Base-by-base conservation (phyloP, 2,329 filamentous ascomycete species). In the Graphiopsis chlorocephala region DNA sequence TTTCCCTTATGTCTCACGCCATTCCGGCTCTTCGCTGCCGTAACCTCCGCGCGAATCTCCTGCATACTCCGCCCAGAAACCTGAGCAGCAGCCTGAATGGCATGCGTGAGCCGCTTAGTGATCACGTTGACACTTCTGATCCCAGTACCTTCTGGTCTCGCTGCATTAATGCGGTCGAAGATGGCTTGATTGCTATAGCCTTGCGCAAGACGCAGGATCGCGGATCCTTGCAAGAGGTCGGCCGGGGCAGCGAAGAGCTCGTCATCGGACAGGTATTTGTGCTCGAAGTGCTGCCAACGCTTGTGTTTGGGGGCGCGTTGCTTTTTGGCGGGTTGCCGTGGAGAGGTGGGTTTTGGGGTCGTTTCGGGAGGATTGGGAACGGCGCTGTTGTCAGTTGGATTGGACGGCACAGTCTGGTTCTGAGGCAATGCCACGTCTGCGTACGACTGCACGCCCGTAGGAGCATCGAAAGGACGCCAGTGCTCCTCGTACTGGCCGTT, bases 171-270 rank as follows among this genome's bases (percentile, higher is more conserved):
- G 48, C 28, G 62, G 11, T 50, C 29, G 59, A 63, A 65, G 15
- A 68, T 61, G 12, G 64, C 58, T 45, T 57, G 38, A 42, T 68
- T 68, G 63, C 62, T 68, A 63, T 66, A 65, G 52, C 31, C 38
- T 28, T 52, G 31, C 10, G 66, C 65, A 17, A 68, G 53, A 14
- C 61, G 52, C n/a, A 68, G 55, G 29, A 68, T 63, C 23, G 50
- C 53, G 23, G 23, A 17, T n/a, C 63, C 62, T 48, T 47, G 52
- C 47, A 68, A 53, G 47, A 29, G 8, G 17, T 61, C 53, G 14
- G 65, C 28, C 7, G 17, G 14, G 10, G 23, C 15, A 10, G 45
- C 15, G 58, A 66, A 66, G 55, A 68, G 65, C 47, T 64, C 42
- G 28, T 52, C 53, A 48, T 64, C 55, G 23, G 53, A 28, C 0